Percentiles rank a stretch among this genome's conserved stretches.
phyloP scores from a whole-genome alignment of 169 alveolate genomes.

The Cystoisospora suis region DNA sequence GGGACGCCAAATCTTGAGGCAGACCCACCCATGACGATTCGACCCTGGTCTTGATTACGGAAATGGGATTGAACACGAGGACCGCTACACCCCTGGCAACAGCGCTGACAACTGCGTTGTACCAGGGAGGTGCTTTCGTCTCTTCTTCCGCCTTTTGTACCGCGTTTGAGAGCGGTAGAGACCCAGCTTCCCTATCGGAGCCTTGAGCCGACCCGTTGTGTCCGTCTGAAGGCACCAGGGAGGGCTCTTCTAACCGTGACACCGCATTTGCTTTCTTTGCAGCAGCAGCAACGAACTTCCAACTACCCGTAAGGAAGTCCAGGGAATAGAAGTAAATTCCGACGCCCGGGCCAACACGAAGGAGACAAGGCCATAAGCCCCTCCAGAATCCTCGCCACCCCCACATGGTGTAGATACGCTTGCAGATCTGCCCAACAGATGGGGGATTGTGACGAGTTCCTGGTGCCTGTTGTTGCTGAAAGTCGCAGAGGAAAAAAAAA shows the following conservation, averaged over 20 bases:
- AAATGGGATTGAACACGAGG: conserved; percentile 61
- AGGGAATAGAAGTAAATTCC: conserved; percentile 39
- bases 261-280: background rate
- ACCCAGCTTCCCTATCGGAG: too few species aligned
- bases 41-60: conserved; percentile 65
- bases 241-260: background rate
- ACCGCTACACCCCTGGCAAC: conserved; percentile 63
- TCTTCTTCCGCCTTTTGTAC: conserved; percentile 29
- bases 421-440: conserved; percentile 33
- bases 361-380: conserved; percentile 57
- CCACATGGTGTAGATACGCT: conserved; percentile 32
- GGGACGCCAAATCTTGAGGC: background rate
- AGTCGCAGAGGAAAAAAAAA: background rate
- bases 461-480: conserved; percentile 59
- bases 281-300: background rate
- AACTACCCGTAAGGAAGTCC: background rate
- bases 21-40: conserved; percentile 63
- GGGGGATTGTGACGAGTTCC: too few species aligned
- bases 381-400: conserved; percentile 65
- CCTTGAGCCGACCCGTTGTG: too few species aligned
- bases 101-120: conserved; percentile 49
- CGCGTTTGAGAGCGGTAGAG: too few species aligned
- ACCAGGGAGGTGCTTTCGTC: conserved; percentile 60
- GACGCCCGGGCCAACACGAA: conserved; percentile 68
- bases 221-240: background rate